Evolutionary conservation across 2,329 filamentous ascomycete species (phyloP).

Genomic region (Aspergillus uvarum): DNA sequence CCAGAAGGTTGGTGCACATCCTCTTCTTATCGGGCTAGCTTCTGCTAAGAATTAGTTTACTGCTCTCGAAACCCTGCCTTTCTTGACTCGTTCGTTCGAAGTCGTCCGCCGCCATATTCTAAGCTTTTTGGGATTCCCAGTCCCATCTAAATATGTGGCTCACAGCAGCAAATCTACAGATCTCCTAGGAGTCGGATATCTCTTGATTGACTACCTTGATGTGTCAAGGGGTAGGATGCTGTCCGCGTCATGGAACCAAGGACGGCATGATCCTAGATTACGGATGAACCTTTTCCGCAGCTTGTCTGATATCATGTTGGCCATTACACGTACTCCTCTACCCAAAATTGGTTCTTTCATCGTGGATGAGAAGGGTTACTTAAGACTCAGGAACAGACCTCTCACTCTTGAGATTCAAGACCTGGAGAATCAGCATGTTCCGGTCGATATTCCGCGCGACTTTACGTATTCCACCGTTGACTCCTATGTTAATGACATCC

Average conservation of each 20-base stretch:
- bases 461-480: conserved; percentile 3
- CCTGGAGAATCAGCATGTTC: conserved; percentile 10
- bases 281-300: conserved; percentile 22
- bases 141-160: no score
- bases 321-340: conserved; percentile 22
- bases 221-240: conserved; percentile 20
- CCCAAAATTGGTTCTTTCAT: conserved; percentile 36
- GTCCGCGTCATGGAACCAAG: conserved; percentile 21
- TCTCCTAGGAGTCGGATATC: conserved; percentile 11
- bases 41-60: no score
- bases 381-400: conserved; percentile 18
- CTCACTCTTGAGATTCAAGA: conserved; percentile 15
- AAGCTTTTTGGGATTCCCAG: no score
- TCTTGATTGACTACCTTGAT: conserved; percentile 24
- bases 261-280: conserved; percentile 12
- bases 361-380: conserved; percentile 27
- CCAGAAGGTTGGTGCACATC: no score
- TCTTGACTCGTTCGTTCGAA: no score
- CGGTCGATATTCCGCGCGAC: neutral
- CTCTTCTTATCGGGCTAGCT: no score
- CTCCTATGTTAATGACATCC: conserved; percentile 2
- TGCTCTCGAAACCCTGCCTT: no score
- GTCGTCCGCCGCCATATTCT: no score
- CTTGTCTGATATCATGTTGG: conserved; percentile 20
- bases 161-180: no score